Evolutionary conservation across 129 eudicot genomes (phyloP).

Genomic region (Glebionis coronaria): DNA sequence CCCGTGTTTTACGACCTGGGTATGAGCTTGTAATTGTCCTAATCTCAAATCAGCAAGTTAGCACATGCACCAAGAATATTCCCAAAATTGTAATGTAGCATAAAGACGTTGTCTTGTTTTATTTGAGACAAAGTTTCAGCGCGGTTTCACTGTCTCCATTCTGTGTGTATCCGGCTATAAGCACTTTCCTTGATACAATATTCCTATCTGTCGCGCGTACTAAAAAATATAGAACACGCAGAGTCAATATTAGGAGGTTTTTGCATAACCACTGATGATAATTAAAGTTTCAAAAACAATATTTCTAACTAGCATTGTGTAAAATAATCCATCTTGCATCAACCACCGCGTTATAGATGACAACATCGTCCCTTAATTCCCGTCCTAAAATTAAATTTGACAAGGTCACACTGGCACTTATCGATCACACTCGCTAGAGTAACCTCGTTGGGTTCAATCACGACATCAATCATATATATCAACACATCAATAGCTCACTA

Average conservation of each 20-base stretch:
- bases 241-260: slow-evolving; percentile 29
- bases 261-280: slow-evolving; percentile 32
- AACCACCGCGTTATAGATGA: slow-evolving; percentile 31
- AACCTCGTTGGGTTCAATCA: slow-evolving; percentile 10
- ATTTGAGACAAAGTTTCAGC: slow-evolving; percentile 28
- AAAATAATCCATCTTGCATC: slow-evolving; percentile 49
- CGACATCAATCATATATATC: too few species aligned
- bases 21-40: slow-evolving; percentile 43
- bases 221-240: slow-evolving; percentile 28
- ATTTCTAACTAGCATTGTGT: slow-evolving; percentile 29
- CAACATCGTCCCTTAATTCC: slow-evolving; percentile 36
- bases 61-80: slow-evolving; percentile 42
- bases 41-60: slow-evolving; percentile 34
- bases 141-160: slow-evolving; percentile 35
- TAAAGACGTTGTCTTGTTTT: slow-evolving; percentile 29
- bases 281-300: slow-evolving; percentile 36
- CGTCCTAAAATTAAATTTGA: slow-evolving; percentile 26
- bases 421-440: slow-evolving; percentile 37
- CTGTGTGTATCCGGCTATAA: slow-evolving; percentile 41
- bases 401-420: slow-evolving; percentile 41
- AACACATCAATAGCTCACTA: too few species aligned
- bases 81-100: slow-evolving; percentile 43
- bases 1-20: slow-evolving; percentile 44
- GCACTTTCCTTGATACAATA: slow-evolving; percentile 39
- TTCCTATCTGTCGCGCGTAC: slow-evolving; percentile 34